Evolutionary conservation across 331 rosid species (phyloP), one percentile per base, ranked within the genome.

Genomic region (Erythrophleum ivorense): DNA sequence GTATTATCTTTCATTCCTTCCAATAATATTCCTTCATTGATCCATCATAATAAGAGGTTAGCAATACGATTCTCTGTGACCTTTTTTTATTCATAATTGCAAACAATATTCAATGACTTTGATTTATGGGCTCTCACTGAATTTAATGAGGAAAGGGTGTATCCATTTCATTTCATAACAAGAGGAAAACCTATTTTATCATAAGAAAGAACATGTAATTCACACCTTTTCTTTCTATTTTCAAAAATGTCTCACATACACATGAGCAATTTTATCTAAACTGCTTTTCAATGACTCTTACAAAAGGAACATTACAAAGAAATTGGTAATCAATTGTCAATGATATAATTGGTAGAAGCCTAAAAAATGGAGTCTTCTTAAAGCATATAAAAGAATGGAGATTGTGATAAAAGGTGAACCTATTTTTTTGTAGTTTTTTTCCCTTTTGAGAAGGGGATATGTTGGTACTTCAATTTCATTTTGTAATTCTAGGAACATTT

Each of bases 1-100:
- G n/a, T 90, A 90, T 71, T 88, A 86, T 75, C 86, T 90, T 36
- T 90, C 90, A 1, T 90, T 90, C 80, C 92, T 88, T 24, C 88
- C 94, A 1, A 90, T 90, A 53, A 60, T 88, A 33, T 88, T 90
- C 87, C 89, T 90, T 38, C 94, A 90, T 36, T 45, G 88, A 76
- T 86, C 94, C 53, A 77, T 88, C 80, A 60, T 90, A 24, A 90
- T 90, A 2, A 89, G 94, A 82, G 89, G 94, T 88, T 78, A 74
- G 34, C 3, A 9, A 16, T 68, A 33, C 49, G 54, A 48, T 55
- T 67, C 48, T 67, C n/a, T 43, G 6, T 4, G 31, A 11, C 50
- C 80, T 70, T 75, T 31, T 66, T 1, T 50, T 52, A 40, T 19
- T 24, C 43, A 74, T 10, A 63, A 45, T 16, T 12, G 53, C 1